phyloP scores from a whole-genome alignment of 169 alveolate species.

The Plasmodium gallinaceum region DNA sequence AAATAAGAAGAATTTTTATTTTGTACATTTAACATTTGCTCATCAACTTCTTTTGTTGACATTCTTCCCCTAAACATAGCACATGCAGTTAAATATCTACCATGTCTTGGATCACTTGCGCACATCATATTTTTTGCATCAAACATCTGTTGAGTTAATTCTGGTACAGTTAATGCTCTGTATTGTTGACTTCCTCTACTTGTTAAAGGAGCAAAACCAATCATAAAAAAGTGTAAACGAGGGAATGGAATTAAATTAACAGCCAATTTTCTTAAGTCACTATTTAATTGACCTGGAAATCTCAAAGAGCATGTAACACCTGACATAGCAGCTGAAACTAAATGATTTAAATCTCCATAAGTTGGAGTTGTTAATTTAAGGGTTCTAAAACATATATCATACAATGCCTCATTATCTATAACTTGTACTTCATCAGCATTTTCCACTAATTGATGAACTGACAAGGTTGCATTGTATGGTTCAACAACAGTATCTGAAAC shows the following conservation, averaged over 20 bases:
- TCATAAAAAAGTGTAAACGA: conserved; percentile 98
- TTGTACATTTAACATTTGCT: conserved; percentile 98
- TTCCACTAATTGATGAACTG: conserved; percentile 98
- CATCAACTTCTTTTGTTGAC: conserved; percentile 99
- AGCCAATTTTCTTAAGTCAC: conserved; percentile 96
- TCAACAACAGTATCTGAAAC: conserved; percentile 99
- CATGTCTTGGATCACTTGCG: conserved; percentile 99
- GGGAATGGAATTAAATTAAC: conserved; percentile 99
- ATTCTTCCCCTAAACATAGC: conserved; percentile 99
- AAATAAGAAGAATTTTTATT: conserved; percentile 98
- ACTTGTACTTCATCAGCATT: conserved; percentile 98
- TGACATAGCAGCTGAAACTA: conserved; percentile 98
- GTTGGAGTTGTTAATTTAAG: conserved; percentile 98
- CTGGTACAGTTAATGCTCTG: conserved; percentile 99
- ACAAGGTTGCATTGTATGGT: conserved; percentile 98
- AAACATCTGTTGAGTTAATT: conserved; percentile 99
- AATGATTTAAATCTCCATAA: conserved; percentile 98
- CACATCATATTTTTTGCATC: conserved; percentile 99
- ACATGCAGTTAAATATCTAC: conserved; percentile 98
- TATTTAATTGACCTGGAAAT: conserved; percentile 98
- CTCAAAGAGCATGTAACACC: conserved; percentile 98
- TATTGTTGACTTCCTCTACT: conserved; percentile 98
- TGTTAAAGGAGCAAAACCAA: conserved; percentile 98
- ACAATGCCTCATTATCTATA: conserved; percentile 98
- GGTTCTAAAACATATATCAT: conserved; percentile 99